Conservation (phyloP, 441 rosid genomes). For the Brassica hybrid region DNA sequence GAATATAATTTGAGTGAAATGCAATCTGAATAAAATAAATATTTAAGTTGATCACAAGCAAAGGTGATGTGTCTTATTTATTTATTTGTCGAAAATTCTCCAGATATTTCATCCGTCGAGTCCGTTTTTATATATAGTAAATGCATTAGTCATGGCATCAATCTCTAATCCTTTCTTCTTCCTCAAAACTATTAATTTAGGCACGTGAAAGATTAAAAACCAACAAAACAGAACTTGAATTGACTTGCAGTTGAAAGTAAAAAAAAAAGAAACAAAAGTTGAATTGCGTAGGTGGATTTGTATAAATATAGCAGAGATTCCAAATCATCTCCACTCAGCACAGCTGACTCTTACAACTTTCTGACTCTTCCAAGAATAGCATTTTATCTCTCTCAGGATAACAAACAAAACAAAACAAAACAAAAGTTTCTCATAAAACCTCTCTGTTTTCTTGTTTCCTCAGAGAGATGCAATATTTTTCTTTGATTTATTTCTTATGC, state of each 20-base stretch:
- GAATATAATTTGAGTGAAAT: conserved; percentile 37
- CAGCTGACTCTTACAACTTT: conserved; percentile 34
- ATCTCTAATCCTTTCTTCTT: conserved; percentile 39
- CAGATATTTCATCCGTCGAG: conserved; percentile 25
- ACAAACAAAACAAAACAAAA: not conserved
- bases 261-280: conserved; percentile 17
- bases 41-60: not conserved
- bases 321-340: conserved; percentile 43
- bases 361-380: conserved; percentile 33
- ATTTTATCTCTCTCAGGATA: not conserved
- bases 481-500: not conserved
- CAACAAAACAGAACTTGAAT: conserved; percentile 11
- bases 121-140: conserved; percentile 20
- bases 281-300: conserved; percentile 32
- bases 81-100: not conserved
- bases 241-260: conserved; percentile 41
- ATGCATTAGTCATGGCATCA: conserved; percentile 24
- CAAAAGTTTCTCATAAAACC: conserved; percentile 16
- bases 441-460: conserved; percentile 23
- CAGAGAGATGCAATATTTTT: not conserved
- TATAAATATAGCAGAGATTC: conserved; percentile 59
- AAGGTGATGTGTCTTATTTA: not conserved
- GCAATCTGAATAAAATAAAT: conserved; percentile 13
- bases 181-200: conserved; percentile 6
- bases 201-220: not conserved